These are phyloP conservation scores for Dioscorea zingiberensis DNA, from an alignment of 106 monocot genomes.

Conservation along the genomic window DNA sequence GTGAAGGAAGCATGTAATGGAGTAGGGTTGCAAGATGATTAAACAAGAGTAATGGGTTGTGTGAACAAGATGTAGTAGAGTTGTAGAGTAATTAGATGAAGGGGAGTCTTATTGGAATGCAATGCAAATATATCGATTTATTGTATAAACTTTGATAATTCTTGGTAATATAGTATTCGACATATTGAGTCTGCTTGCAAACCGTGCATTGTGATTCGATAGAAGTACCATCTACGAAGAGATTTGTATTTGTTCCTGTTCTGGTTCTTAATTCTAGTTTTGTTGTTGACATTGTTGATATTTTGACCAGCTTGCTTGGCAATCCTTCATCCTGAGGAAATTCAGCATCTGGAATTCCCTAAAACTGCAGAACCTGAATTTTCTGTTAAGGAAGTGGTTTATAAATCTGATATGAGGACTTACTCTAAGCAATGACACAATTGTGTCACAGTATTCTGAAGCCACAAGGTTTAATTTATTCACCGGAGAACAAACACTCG, in stretches of 20 bases:
- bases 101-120: too few species aligned
- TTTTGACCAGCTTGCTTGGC: conserved; percentile 72
- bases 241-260: not conserved
- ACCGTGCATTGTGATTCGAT: not conserved
- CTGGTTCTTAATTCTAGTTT: not conserved
- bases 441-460: conserved; percentile 15
- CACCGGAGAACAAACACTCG: conserved; percentile 76
- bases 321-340: conserved; percentile 50
- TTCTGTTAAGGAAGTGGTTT: conserved; percentile 48
- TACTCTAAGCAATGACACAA: conserved; percentile 17
- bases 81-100: too few species aligned
- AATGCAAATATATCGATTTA: too few species aligned
- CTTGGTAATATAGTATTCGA: not conserved
- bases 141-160: too few species aligned
- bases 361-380: conserved; percentile 15
- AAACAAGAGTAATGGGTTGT: too few species aligned
- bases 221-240: not conserved
- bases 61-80: too few species aligned
- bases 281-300: not conserved
- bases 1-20: too few species aligned
- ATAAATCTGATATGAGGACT: conserved; percentile 42
- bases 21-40: too few species aligned
- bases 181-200: not conserved
- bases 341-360: conserved; percentile 63
- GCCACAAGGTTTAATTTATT: conserved; percentile 69